Conservation (phyloP, 2,329 filamentous ascomycete genomes). For the Phyllosticta capitalensis region DNA sequence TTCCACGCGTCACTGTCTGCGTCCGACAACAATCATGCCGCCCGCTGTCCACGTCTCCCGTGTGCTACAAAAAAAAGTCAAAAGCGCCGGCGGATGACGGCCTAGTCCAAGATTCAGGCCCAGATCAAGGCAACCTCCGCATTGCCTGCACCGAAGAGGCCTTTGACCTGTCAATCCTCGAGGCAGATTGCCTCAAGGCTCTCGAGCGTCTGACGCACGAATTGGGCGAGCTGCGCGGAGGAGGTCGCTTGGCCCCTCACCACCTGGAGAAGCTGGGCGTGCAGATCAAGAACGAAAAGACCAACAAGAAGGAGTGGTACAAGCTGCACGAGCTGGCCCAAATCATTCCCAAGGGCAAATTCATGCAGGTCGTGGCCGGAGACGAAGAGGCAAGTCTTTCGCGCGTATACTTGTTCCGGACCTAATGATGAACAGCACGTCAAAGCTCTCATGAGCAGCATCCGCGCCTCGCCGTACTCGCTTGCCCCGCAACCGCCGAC, state of each 20-base stretch:
- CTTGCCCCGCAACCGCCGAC: conserved; percentile 43
- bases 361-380: conserved; percentile 52
- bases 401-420: conserved; percentile 2
- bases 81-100: background rate
- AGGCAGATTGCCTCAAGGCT: conserved; percentile 45
- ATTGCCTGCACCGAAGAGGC: conserved; percentile 39
- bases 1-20: background rate
- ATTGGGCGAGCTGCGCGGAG: conserved; percentile 51
- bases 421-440: conserved; percentile 34
- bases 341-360: conserved; percentile 55
- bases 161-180: conserved; percentile 50
- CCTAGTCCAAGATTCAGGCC: background rate
- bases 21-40: background rate
- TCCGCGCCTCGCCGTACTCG: conserved; percentile 42
- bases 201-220: conserved; percentile 51
- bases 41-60: conserved; percentile 34
- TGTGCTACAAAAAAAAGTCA: conserved; percentile 40
- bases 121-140: conserved; percentile 19
- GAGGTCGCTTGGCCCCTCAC: conserved; percentile 54
- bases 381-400: conserved; percentile 49
- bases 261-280: conserved; percentile 53
- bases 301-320: conserved; percentile 36
- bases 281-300: conserved; percentile 25
- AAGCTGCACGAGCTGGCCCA: conserved; percentile 55
- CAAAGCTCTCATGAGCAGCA: conserved; percentile 45